Base-by-base conservation (phyloP, 495 filamentous ascomycete genomes). In the Daldinia vernicosa region DNA sequence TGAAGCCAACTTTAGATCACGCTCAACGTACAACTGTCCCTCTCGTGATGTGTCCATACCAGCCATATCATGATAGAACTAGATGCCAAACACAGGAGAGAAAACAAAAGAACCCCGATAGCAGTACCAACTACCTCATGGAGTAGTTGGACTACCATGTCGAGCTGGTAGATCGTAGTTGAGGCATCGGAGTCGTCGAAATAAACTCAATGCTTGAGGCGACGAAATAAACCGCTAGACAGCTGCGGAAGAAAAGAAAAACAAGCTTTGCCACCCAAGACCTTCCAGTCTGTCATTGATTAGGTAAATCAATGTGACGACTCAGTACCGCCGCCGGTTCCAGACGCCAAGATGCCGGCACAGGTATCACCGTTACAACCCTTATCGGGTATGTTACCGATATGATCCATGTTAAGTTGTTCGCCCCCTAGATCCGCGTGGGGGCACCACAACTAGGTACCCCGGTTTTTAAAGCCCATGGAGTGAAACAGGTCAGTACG, bases 21-120 rank as follows among this genome's bases (percentile, higher is more conserved):
- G 3, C 12, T 15, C 6, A 56, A 78, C 81, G 66, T 77, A 85
- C 83, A 85, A 51, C 82, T 84, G 57, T 72, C 77, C 60, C 78
- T 80, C 66, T 84, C 83, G 32, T 82, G 78, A 63, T 82, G 83
- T 24, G 66, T 77, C 74, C 78, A 82, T 0, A 82, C 78, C 9
- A 85, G 69, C 72, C 76, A 79, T 3, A 83, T 60, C 53, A 85
- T 67, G 27, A 85, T 64, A 24, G 61, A 45, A 54, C 78, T 78
- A 45, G 73, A 62, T 3, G 40, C 60, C n/a, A 84, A 61, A 51
- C 80, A 84, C 9, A 83, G 8, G 17, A 80, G 69, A 28, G 83
- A 84, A 66, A 80, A 85, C 5, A 79, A 5, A 27, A 84, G 75
- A 28, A 85, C 76, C 15, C 53, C 75, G 63, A 73, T 74, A 64